Evolutionary conservation across 164 flowering plant genomes (phyloP).

Genomic region (Dillenia turbinata): DNA sequence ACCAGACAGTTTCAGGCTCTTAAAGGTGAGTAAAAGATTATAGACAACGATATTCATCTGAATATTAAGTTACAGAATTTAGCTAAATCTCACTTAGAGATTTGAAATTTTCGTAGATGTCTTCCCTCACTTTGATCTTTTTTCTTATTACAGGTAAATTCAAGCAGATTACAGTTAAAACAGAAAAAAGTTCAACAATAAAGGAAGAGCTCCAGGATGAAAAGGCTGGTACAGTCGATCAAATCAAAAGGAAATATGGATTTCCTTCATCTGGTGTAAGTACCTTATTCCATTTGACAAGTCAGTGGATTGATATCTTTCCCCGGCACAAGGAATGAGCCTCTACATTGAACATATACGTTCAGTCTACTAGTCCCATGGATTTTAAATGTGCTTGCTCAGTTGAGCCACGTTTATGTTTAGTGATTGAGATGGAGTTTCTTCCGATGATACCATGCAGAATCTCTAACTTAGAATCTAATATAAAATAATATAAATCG

Average conservation of each 20-base stretch:
- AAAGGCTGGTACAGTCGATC: slow-evolving; percentile 56
- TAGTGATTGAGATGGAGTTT: no score
- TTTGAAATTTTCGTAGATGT: no score
- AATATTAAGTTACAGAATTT: no score
- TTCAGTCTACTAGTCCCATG: no score
- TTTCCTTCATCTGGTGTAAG: slow-evolving; percentile 56
- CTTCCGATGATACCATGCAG: no score
- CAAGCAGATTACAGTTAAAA: slow-evolving; percentile 50
- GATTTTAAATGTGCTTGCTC: no score
- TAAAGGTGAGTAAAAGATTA: slow-evolving; percentile 48
- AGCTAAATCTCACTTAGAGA: no score
- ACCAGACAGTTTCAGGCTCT: slow-evolving; percentile 58
- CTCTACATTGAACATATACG: background rate
- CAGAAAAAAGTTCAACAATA: slow-evolving; percentile 37
- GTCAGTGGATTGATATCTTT: background rate
- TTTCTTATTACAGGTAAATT: slow-evolving; percentile 54
- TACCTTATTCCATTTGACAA: slow-evolving; percentile 7
- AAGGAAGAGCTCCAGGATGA: slow-evolving; percentile 53
- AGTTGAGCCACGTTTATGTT: no score
- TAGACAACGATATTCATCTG: no score
- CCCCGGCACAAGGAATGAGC: background rate
- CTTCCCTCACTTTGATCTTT: background rate
- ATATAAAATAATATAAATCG: no score
- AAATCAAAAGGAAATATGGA: slow-evolving; percentile 87
- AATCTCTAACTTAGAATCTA: no score